Conservation (phyloP, 2,329 filamentous ascomycete species). For the Trichoderma endophyticum region DNA sequence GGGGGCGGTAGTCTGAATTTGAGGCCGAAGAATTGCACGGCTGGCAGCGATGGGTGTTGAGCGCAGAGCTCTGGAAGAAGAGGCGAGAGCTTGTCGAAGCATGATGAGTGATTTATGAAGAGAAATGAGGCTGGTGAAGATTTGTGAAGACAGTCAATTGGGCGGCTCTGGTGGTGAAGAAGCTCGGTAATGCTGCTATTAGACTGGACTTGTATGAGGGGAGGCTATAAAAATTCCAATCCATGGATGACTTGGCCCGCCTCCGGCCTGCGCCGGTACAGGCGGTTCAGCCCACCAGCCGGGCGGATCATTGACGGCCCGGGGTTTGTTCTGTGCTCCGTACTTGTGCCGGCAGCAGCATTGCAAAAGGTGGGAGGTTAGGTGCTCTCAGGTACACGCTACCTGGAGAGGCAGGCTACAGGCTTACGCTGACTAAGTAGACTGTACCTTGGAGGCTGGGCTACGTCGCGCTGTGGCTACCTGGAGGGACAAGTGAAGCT, state of each 20-base stretch:
- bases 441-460: background rate
- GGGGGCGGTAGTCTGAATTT: conserved; percentile 37
- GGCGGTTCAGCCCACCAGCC: conserved; percentile 8
- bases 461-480: conserved; percentile 35
- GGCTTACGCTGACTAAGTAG: background rate
- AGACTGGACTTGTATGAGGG: background rate
- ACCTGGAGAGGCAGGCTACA: background rate
- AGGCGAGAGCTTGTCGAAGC: conserved; percentile 45
- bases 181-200: background rate
- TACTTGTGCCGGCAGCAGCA: background rate
- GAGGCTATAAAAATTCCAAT: conserved; percentile 10
- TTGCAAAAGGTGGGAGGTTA: background rate
- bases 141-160: background rate
- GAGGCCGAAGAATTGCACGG: conserved; percentile 36
- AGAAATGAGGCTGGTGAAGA: background rate
- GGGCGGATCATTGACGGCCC: conserved; percentile 21
- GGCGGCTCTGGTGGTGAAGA: background rate
- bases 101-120: conserved; percentile 30
- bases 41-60: conserved; percentile 36
- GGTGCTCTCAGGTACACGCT: background rate
- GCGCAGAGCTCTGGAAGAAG: conserved; percentile 45
- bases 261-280: conserved; percentile 12
- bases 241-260: background rate
- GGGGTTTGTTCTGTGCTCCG: background rate
- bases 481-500: conserved; percentile 26